Conservation (phyloP, 805 yeast species). For the Torulaspora gathmanii region DNA sequence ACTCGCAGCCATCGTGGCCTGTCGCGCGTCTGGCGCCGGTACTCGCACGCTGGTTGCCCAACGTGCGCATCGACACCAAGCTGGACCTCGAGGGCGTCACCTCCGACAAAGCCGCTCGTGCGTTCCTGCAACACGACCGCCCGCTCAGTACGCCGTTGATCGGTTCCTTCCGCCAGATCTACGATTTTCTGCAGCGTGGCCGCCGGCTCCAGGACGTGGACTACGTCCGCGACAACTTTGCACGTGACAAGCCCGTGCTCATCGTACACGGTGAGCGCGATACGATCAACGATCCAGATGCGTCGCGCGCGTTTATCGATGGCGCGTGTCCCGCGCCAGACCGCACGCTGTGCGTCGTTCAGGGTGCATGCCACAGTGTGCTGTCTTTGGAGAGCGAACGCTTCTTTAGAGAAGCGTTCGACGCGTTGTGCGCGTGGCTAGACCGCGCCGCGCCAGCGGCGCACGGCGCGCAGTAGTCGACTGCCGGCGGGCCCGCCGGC, state of each 20-base stretch:
- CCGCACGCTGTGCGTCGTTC: conserved; percentile 23
- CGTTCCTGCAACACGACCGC: conserved; percentile 41
- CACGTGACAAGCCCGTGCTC: conserved; percentile 43
- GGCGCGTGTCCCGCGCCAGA: conserved; percentile 31
- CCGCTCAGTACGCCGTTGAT: conserved; percentile 43
- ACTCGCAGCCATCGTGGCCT: conserved; percentile 49
- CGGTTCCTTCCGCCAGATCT: conserved; percentile 51
- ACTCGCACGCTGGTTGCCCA: conserved; percentile 43
- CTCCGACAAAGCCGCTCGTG: conserved; percentile 42
- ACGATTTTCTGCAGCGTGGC: conserved; percentile 65
- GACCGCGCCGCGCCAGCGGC: conserved; percentile 10
- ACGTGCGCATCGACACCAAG: conserved; percentile 49
- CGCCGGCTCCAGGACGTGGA: conserved; percentile 41
- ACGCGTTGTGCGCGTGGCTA: conserved; percentile 42
- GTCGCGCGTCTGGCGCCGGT: conserved; percentile 42
- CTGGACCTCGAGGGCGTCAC: conserved; percentile 53
- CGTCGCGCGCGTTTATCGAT: conserved; percentile 42
- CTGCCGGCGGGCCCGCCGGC: neutral
- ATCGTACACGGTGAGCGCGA: conserved; percentile 64
- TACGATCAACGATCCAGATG: conserved; percentile 50
- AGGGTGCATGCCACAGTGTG: conserved; percentile 39
- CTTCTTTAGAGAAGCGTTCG: conserved; percentile 35
- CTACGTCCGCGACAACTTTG: conserved; percentile 33
- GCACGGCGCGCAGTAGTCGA: neutral
- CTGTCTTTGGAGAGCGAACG: conserved; percentile 46